Evolutionary conservation across 257 asterid genomes (phyloP).

Genomic region (Petrea volubilis): DNA sequence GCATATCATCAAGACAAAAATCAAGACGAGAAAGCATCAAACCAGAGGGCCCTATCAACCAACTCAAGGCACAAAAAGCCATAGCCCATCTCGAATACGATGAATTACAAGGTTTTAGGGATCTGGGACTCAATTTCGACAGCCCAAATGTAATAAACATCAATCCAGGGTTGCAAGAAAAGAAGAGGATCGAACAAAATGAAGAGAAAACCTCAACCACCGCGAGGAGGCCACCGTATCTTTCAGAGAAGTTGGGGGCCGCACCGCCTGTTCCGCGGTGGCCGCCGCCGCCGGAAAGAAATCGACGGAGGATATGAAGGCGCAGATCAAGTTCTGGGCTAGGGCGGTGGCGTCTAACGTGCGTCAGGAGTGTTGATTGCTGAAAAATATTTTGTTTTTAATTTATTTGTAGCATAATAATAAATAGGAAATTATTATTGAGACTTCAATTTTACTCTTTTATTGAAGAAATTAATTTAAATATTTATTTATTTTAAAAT

Average conservation of each 20-base stretch:
- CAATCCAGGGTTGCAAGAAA: constrained; percentile 25
- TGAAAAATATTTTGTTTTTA: neutral
- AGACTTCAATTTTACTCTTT: too few relatives aligned
- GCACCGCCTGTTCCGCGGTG: constrained; percentile 45
- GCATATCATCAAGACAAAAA: constrained; percentile 37
- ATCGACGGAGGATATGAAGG: constrained; percentile 75
- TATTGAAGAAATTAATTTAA: too few relatives aligned
- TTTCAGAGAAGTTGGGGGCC: constrained; percentile 35
- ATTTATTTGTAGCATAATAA: neutral
- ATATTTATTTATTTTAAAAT: too few relatives aligned
- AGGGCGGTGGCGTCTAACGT: constrained; percentile 93
- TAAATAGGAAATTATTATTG: too few relatives aligned
- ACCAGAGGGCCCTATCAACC: constrained; percentile 13
- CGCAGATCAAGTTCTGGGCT: constrained; percentile 91
- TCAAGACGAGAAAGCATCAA: constrained; percentile 33
- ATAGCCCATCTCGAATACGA: constrained; percentile 34
- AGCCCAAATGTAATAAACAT: constrained; percentile 1
- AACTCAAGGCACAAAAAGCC: constrained; percentile 31
- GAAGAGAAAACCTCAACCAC: constrained; percentile 4
- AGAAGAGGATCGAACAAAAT: constrained; percentile 18
- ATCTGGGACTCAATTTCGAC: constrained; percentile 41
- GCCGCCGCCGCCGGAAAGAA: constrained; percentile 40
- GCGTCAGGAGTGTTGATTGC: constrained; percentile 59
- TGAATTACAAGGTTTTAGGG: constrained; percentile 43
- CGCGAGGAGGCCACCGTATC: constrained; percentile 25